Conservation (phyloP, 2,329 filamentous ascomycete species). For the Didymella segeticola region DNA sequence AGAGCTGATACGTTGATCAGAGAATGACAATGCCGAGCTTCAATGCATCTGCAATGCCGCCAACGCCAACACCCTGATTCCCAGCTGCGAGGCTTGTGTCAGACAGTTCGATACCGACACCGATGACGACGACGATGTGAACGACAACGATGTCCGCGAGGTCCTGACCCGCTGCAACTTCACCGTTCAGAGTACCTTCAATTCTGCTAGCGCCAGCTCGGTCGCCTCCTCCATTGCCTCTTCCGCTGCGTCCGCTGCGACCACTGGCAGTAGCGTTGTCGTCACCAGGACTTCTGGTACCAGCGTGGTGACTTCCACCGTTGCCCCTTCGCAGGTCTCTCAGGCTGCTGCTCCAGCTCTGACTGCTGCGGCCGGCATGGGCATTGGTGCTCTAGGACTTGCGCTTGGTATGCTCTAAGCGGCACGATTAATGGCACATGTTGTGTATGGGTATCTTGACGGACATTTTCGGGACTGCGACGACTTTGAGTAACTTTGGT, state of each 20-base stretch:
- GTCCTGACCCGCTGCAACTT: slow-evolving; percentile 41
- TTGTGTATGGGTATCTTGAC: too few relatives aligned
- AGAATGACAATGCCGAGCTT: slow-evolving; percentile 31
- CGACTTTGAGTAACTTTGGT: too few relatives aligned
- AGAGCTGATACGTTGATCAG: slow-evolving; percentile 4
- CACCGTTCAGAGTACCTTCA: slow-evolving; percentile 30
- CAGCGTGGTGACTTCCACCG: slow-evolving; percentile 5
- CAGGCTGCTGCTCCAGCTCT: slow-evolving; percentile 20
- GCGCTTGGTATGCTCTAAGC: slow-evolving; percentile 28
- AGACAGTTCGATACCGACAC: slow-evolving; percentile 29
- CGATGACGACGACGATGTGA: slow-evolving; percentile 14
- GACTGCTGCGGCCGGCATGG: slow-evolving; percentile 28
- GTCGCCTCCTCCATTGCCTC: slow-evolving; percentile 6
- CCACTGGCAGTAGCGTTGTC: slow-evolving; percentile 3
- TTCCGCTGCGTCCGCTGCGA: slow-evolving; percentile 10
- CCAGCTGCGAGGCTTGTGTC: slow-evolving; percentile 42
- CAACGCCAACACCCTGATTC: slow-evolving; percentile 33
- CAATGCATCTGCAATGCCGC: slow-evolving; percentile 40
- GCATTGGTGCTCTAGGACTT: slow-evolving; percentile 28
- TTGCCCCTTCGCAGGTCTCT: background rate
- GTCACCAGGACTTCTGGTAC: slow-evolving; percentile 17
- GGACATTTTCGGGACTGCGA: too few relatives aligned
- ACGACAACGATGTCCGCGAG: slow-evolving; percentile 39
- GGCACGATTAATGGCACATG: too few relatives aligned
- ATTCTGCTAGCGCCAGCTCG: slow-evolving; percentile 22